Conservation (phyloP, 1,139 yeast genomes). For the Hansenula anomala region DNA sequence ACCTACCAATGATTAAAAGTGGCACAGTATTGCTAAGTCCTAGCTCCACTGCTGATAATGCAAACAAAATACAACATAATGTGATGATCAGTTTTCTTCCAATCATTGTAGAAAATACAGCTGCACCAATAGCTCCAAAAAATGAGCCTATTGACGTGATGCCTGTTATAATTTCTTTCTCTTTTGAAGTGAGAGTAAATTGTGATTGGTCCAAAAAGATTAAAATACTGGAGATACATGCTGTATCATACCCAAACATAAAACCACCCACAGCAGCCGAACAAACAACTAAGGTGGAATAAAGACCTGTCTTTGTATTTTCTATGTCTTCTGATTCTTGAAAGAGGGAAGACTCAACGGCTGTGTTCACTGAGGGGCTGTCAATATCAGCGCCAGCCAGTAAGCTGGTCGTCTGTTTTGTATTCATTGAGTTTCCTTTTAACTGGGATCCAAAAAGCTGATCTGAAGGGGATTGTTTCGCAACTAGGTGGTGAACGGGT, state of each 20-base stretch:
- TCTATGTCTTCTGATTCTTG: slow-evolving; percentile 16
- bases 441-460: too few species aligned
- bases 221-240: slow-evolving; percentile 37
- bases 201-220: slow-evolving; percentile 29
- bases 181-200: slow-evolving; percentile 22
- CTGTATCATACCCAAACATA: slow-evolving; percentile 39
- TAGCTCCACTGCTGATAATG: slow-evolving; percentile 33
- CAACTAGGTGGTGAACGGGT: too few species aligned
- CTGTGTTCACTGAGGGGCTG: slow-evolving; percentile 16
- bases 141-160: slow-evolving; percentile 39
- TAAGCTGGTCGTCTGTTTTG: background rate
- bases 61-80: slow-evolving; percentile 31
- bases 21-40: slow-evolving; percentile 26
- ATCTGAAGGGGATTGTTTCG: too few species aligned
- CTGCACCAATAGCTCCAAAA: slow-evolving; percentile 35
- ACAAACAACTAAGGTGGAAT: slow-evolving; percentile 16
- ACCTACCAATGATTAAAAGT: slow-evolving; percentile 30
- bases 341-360: slow-evolving; percentile 8
- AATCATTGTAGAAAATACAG: slow-evolving; percentile 27
- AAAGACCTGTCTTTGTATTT: slow-evolving; percentile 21
- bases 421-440: background rate
- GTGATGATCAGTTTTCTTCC: slow-evolving; percentile 36
- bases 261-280: slow-evolving; percentile 32
- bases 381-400: slow-evolving; percentile 24
- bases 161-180: slow-evolving; percentile 37